Base-by-base conservation (phyloP, 805 yeast species). In the Candida odintsovae region DNA sequence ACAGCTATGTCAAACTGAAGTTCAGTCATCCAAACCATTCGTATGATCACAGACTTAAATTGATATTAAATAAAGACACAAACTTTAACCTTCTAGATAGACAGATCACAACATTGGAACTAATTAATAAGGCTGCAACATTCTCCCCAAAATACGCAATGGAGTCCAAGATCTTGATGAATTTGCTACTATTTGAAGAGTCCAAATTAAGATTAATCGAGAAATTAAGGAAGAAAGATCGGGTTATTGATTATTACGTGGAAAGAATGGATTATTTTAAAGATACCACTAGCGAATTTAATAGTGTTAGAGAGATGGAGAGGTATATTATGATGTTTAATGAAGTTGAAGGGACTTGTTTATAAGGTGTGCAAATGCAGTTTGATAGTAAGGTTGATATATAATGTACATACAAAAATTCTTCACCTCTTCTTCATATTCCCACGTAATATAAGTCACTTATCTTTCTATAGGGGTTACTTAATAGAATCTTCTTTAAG, bases 281-380 rank as follows among this genome's bases (percentile, higher is more conserved):
- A 12, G 19, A 26, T n/a, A 19, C 3, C 3, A 41, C 40, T 12
- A 37, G 38, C 15, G 50, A 44, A 6, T 18, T 47, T 6, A 33
- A 23, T 10, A 28, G 45, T n/a, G 25, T 44, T 2, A 47, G 42
- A 38, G 47, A 47, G 19, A 41, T 38, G 41, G 50, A 47, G 15
- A 38, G 42, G 29, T 11, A 25, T 10, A 36, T 47, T 3, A 47
- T 47, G 50, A 41, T 45, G 29, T 28, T 47, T 2, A 47, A 47
- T 41, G 50, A 47, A 26, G 38, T 42, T 6, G 50, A 47, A 28
- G 43, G 22, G 8, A 29, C 44, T 40, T 47, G 50, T 33, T 9
- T 47, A 23, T 47, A 41, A 22, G 23, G 23, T 22, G 23, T n/a
- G n/a, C n/a, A n/a, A n/a, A n/a, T n/a, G n/a, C n/a, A n/a, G n/a